These are phyloP conservation scores for Ambrosiella xylebori DNA, from an alignment of 2,329 filamentous ascomycete genomes.

Conservation along the genomic window DNA sequence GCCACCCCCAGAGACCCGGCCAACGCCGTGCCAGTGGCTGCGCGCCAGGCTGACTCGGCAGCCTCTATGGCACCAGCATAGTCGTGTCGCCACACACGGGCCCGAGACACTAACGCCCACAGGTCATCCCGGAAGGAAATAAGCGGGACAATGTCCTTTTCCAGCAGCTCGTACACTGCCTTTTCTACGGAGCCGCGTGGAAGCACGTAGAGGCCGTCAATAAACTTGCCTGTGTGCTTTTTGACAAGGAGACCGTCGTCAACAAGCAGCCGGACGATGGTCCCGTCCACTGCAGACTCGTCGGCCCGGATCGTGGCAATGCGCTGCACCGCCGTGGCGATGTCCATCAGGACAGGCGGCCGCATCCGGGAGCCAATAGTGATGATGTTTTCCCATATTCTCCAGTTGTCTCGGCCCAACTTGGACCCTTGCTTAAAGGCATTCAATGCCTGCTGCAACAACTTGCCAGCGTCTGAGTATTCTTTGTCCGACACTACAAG, in stretches of 20 bases:
- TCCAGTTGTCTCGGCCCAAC: conserved; percentile 70
- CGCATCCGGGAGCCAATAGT: conserved; percentile 64
- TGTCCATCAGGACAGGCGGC: conserved; percentile 58
- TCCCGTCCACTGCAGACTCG: conserved; percentile 61
- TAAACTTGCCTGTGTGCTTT: conserved; percentile 21
- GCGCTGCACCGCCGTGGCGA: conserved; percentile 56
- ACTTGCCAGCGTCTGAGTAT: conserved; percentile 35
- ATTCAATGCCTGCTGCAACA: conserved; percentile 57
- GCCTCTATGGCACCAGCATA: conserved; percentile 60
- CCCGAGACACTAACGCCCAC: conserved; percentile 56
- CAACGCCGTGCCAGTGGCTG: conserved; percentile 34
- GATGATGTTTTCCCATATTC: conserved; percentile 94
- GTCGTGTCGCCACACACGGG: conserved; percentile 57
- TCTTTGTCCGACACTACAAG: conserved; percentile 14
- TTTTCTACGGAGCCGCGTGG: conserved; percentile 42
- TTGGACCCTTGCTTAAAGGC: conserved; percentile 78
- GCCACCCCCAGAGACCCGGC: conserved; percentile 29
- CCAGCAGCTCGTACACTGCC: conserved; percentile 54
- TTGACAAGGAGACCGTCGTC: conserved; percentile 44
- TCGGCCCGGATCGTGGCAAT: conserved; percentile 62
- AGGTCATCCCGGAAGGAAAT: conserved; percentile 65
- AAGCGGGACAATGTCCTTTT: conserved; percentile 58
- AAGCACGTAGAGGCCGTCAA: conserved; percentile 7
- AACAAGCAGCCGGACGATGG: conserved; percentile 55
- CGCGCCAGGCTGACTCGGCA: conserved; percentile 79